Evolutionary conservation across 148 eudicot genomes (phyloP).

Genomic region (Selenicereus undatus): DNA sequence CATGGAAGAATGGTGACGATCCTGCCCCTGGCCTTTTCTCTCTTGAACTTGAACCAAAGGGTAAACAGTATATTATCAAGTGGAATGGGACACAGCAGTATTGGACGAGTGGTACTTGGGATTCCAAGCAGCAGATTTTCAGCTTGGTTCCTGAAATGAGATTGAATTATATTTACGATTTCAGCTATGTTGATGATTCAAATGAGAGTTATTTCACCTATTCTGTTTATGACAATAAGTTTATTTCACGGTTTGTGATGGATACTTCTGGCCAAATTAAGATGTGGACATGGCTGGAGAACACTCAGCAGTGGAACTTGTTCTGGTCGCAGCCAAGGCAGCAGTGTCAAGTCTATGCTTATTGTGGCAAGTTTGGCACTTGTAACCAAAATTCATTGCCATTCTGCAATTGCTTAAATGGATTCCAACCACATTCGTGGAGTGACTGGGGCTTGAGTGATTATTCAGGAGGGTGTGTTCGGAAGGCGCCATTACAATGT

Average conservation of each 20-base stretch:
- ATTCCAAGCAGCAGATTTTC: slow-evolving; percentile 34
- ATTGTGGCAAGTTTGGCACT: slow-evolving; percentile 50
- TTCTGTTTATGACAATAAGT: slow-evolving; percentile 27
- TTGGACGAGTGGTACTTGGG: slow-evolving; percentile 42
- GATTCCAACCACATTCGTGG: slow-evolving; percentile 23
- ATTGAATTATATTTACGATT: slow-evolving; percentile 39
- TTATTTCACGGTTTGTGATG: slow-evolving; percentile 49
- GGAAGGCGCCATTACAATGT: slow-evolving; percentile 34
- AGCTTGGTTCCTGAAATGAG: slow-evolving; percentile 56
- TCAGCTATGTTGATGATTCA: slow-evolving; percentile 38
- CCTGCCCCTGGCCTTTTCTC: slow-evolving; percentile 49
- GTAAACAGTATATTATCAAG: slow-evolving; percentile 31
- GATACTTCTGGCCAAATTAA: slow-evolving; percentile 49
- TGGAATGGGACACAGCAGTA: slow-evolving; percentile 36
- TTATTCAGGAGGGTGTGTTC: slow-evolving; percentile 51
- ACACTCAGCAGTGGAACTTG: slow-evolving; percentile 38
- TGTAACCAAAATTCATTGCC: slow-evolving; percentile 36
- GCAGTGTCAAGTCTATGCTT: slow-evolving; percentile 54
- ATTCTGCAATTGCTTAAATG: slow-evolving; percentile 42
- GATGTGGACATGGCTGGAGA: slow-evolving; percentile 38
- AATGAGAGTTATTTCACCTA: slow-evolving; percentile 60
- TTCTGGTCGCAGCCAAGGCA: slow-evolving; percentile 57
- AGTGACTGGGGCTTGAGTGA: slow-evolving; percentile 44
- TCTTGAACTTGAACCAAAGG: slow-evolving; percentile 33
- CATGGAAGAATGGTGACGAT: slow-evolving; percentile 52